Evolutionary conservation across 495 filamentous ascomycete species (phyloP).

Genomic region (Extremus antarcticus): DNA sequence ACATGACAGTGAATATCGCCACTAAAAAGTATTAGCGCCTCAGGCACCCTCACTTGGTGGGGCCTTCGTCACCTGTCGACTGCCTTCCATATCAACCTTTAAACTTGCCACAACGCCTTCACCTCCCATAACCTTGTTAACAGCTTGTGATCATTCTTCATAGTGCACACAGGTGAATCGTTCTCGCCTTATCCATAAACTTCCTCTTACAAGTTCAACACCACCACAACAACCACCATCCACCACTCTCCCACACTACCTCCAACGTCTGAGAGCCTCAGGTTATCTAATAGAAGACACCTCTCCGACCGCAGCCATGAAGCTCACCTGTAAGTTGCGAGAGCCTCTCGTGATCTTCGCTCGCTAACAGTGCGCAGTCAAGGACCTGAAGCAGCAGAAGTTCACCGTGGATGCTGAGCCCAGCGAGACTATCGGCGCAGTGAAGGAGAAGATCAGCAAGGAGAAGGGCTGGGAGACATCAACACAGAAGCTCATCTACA

Average conservation of each 20-base stretch:
- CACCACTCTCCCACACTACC: too few relatives aligned
- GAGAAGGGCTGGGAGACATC: constrained; percentile 88
- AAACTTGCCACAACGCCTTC: neutral
- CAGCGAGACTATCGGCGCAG: constrained; percentile 70
- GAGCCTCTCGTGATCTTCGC: constrained; percentile 58
- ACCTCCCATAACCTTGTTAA: neutral
- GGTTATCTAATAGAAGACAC: neutral
- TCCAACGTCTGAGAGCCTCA: neutral
- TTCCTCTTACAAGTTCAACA: too few relatives aligned
- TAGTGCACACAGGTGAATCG: too few relatives aligned
- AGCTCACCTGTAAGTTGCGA: constrained; percentile 6
- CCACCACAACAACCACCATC: too few relatives aligned
- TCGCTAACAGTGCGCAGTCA: constrained; percentile 38
- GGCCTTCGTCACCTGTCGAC: too few relatives aligned
- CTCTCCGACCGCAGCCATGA: constrained; percentile 2
- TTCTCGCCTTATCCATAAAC: too few relatives aligned
- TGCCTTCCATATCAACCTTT: too few relatives aligned
- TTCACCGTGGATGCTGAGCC: constrained; percentile 91
- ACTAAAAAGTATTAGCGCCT: too few relatives aligned
- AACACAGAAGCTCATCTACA: constrained; percentile 91
- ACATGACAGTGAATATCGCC: too few relatives aligned
- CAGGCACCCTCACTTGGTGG: too few relatives aligned
- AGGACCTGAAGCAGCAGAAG: constrained; percentile 96
- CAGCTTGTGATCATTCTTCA: too few relatives aligned
- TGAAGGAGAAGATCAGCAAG: constrained; percentile 79